Evolutionary conservation across 164 flowering plant genomes (phyloP), one percentile per base, ranked within the genome.

Genomic region (Cinnamomum chago): DNA sequence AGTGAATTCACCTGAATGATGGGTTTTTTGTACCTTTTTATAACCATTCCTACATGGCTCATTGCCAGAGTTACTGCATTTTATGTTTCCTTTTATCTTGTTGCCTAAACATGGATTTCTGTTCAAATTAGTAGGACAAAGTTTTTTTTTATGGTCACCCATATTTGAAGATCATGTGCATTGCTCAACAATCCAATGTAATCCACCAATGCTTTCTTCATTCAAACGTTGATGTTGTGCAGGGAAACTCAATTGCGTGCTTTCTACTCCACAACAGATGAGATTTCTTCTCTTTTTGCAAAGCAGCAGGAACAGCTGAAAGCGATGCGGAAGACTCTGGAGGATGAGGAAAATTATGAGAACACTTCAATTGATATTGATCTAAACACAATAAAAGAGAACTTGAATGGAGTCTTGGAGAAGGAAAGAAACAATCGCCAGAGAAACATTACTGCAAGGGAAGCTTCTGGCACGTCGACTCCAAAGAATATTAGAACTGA

Each of bases 221-320:
- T 35, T 35, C 47, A 6, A 35, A 6, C 47, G 47, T 22, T 35
- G 40, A 70, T 76, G 58, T 22, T 35, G n/a, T 55, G 85, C 84
- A 96, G 99, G 81, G 99, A 96, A 83, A 92, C 97, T 14, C 99
- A 96, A 77, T 84, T 96, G 55, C 92, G 99, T 58, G 89, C 99
- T 73, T 96, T 94, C 82, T 96, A 96, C 80, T 94, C 99, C 40
- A 96, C 99, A 0, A 96, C 99, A 0, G 99, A 91, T 85, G 98
- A 94, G 84, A 96, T 96, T 47, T 84, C 90, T 1, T 76, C 74
- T 62, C 73, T 96, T 65, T 91, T 94, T 72, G 77, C 87, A 17
- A 94, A 91, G 87, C 99, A 96, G 86, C 98, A 94, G 79, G 94
- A 92, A 76, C 99, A 96, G 79, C 85, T 96, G 70, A 96, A 91